Base-by-base conservation (phyloP, 805 yeast species). In the Schwanniomyces polymorphus region DNA sequence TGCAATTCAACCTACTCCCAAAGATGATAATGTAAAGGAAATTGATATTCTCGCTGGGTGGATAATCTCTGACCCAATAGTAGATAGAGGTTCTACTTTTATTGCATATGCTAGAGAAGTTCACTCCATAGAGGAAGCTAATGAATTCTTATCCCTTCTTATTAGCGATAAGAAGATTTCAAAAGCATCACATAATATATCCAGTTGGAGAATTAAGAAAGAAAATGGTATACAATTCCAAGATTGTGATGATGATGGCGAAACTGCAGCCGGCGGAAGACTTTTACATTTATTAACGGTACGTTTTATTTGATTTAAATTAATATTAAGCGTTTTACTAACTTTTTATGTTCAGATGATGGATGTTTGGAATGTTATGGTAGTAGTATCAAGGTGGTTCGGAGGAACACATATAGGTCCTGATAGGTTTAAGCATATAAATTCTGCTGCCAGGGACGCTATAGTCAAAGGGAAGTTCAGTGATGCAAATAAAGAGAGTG, bases 231-330 rank as follows among this genome's bases (percentile, higher is more conserved):
- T 82, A 0, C 74, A 78, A 31, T 78, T 75, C 41, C 94, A 88
- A 57, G 97, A 94, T 57, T 91, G 88, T 56, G 97, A 94, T 60
- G 98, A 94, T 63, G 99, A 92, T 61, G 99, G 99, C 2, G 99
- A 94, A 61, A 78, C 95, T 0, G 98, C 98, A 0, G 97, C 98
- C 0, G 99, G 99, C 8, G 82, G 91, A 5, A 72, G 97, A 48
- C 70, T 91, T 75, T 65, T 91, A 43, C 97, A 90, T 69, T 65
- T 91, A 41, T 67, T 91, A 53, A 81, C 88, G 31, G 79, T 82
- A 53, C 43, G 79, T 68, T 31, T 3, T 31, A 31, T 16, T 31
- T 14, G n/a, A 21, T 7, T 31, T 31, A 38, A 25, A 2, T 14
- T 11, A 38, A 18, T 38, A 33, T 27, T 7, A 9, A 14, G n/a